Evolutionary conservation across 1,139 yeast species (phyloP).

Genomic region (Sugiyamaella novakii): DNA sequence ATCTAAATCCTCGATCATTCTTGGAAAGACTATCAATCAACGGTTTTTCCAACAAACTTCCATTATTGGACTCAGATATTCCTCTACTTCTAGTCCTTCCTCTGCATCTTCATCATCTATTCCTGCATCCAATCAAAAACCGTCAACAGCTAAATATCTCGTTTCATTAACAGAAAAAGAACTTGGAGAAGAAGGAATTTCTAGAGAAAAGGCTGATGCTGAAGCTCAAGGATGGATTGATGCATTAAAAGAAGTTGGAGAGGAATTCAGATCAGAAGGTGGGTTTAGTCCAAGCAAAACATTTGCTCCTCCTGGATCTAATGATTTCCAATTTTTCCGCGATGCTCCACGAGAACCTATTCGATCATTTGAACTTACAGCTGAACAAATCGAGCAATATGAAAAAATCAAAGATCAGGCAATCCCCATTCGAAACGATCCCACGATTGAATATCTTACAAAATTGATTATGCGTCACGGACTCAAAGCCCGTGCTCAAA

Average conservation of each 20-base stretch:
- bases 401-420: constrained; percentile 53
- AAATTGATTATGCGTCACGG: constrained; percentile 94
- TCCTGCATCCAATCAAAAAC: not conserved
- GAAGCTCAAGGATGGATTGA: constrained; percentile 69
- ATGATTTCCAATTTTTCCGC: constrained; percentile 33
- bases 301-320: constrained; percentile 38
- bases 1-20: not conserved
- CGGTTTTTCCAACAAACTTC: not conserved
- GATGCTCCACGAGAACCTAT: constrained; percentile 20
- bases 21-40: constrained; percentile 3
- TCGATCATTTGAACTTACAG: constrained; percentile 49
- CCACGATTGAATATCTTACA: constrained; percentile 72
- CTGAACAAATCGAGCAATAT: constrained; percentile 60
- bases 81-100: constrained; percentile 1
- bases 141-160: constrained; percentile 29
- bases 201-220: constrained; percentile 44
- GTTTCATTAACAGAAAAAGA: constrained; percentile 29
- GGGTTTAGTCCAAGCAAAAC: constrained; percentile 38
- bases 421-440: constrained; percentile 67
- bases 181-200: constrained; percentile 23
- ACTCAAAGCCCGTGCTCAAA: constrained; percentile 78
- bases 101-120: constrained; percentile 2
- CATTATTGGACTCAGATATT: not conserved
- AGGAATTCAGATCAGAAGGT: constrained; percentile 46
- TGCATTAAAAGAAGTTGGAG: constrained; percentile 59